A percentile compares a stretch with the other conserved stretches of the same genome.
phyloP scores from a whole-genome alignment of 2,329 filamentous ascomycete species.

The Fusarium heterosporum region DNA sequence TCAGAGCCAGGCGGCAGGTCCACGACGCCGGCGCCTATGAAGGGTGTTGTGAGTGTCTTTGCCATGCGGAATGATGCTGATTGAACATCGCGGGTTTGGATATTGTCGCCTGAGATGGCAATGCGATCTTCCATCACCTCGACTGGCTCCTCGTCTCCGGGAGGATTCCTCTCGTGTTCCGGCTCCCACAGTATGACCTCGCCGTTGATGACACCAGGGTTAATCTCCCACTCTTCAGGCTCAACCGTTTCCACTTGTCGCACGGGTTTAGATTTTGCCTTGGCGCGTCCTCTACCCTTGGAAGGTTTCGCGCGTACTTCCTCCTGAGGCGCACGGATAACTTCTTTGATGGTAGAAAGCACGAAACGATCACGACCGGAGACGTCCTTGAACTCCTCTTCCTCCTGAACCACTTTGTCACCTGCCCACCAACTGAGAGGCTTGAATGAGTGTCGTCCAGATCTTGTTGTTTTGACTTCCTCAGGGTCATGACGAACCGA shows the following conservation, averaged over 20 bases:
- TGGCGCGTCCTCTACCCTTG: slow-evolving; percentile 47
- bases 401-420: slow-evolving; percentile 79
- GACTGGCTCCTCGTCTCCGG: slow-evolving; percentile 65
- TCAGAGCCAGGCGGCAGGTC: slow-evolving; percentile 85
- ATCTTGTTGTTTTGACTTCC: slow-evolving; percentile 72
- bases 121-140: slow-evolving; percentile 67
- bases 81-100: slow-evolving; percentile 69
- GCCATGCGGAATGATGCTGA: slow-evolving; percentile 85
- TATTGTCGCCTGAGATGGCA: slow-evolving; percentile 66
- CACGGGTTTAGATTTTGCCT: slow-evolving; percentile 49
- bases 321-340: slow-evolving; percentile 77
- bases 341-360: slow-evolving; percentile 78
- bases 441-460: slow-evolving; percentile 80
- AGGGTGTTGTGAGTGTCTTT: slow-evolving; percentile 85
- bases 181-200: slow-evolving; percentile 74
- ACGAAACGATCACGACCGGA: slow-evolving; percentile 62
- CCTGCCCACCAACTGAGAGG: slow-evolving; percentile 90
- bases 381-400: slow-evolving; percentile 65
- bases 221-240: slow-evolving; percentile 77
- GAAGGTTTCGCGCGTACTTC: slow-evolving; percentile 50
- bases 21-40: slow-evolving; percentile 90
- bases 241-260: slow-evolving; percentile 65
- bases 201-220: slow-evolving; percentile 72
- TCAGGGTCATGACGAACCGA: slow-evolving; percentile 64
- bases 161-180: slow-evolving; percentile 65